These are phyloP conservation scores for Coniosporium apollinis DNA, from an alignment of 495 filamentous ascomycete genomes.

Conservation along the genomic window DNA sequence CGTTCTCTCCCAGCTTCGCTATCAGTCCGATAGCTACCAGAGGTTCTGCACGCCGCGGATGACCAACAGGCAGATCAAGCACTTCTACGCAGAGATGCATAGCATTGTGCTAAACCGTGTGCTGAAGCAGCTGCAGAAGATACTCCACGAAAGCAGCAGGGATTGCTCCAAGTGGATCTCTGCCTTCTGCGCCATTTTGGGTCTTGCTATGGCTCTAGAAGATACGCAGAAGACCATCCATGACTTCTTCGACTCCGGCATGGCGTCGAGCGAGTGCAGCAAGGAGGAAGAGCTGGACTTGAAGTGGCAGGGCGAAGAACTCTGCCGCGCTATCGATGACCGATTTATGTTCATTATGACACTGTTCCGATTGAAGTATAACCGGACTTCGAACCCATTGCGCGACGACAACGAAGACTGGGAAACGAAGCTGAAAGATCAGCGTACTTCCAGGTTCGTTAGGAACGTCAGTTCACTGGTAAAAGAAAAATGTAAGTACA, in stretches of 20 bases:
- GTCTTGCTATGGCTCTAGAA: conserved; percentile 22
- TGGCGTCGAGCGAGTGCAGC: conserved; percentile 7
- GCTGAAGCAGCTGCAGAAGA: conserved; percentile 22
- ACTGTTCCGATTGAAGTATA: conserved; percentile 25
- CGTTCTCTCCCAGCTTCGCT: conserved; percentile 11
- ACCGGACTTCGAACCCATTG: conserved; percentile 16
- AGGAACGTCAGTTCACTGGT: conserved; percentile 14
- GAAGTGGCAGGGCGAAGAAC: conserved; percentile 9
- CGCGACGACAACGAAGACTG: conserved; percentile 11
- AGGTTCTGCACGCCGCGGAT: conserved; percentile 19
- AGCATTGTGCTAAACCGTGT: conserved; percentile 11
- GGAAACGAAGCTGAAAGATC: conserved; percentile 9
- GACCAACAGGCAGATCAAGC: conserved; percentile 26
- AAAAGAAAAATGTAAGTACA: conserved; percentile 19
- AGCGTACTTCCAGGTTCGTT: conserved; percentile 12
- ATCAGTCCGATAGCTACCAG: conserved; percentile 5
- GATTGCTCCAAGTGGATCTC: conserved; percentile 19
- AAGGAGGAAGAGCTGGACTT: conserved; percentile 3
- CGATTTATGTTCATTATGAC: conserved; percentile 16
- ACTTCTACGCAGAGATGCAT: conserved; percentile 22
- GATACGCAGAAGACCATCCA: conserved; percentile 23
- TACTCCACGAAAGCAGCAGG: conserved; percentile 14
- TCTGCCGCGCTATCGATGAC: conserved; percentile 19
- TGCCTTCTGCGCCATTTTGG: conserved; percentile 20
- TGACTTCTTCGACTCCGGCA: conserved; percentile 17